A percentile compares a stretch with the other conserved stretches of the same genome.
Conservation (phyloP, 805 yeast species). For the Kluyveromyces siamensis region DNA sequence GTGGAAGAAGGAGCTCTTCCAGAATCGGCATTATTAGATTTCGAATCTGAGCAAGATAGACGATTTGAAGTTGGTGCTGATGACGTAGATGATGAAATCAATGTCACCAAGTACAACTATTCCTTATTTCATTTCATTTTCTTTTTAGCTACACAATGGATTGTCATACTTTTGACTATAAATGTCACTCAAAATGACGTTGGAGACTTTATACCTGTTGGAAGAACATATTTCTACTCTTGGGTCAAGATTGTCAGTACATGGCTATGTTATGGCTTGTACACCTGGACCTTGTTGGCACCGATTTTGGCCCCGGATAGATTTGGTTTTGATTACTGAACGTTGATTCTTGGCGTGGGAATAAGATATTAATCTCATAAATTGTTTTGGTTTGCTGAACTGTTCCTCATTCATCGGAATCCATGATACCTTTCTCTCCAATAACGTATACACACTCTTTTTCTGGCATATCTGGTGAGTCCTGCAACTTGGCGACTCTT, state of each 20-base stretch:
- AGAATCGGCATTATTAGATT: constrained; percentile 77
- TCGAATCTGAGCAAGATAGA: constrained; percentile 15
- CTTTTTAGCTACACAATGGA: constrained; percentile 93
- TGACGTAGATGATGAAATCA: constrained; percentile 46
- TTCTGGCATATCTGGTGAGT: constrained; percentile 78
- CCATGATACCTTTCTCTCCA: constrained; percentile 59
- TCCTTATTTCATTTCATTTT: constrained; percentile 84
- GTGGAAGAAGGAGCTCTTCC: constrained; percentile 96
- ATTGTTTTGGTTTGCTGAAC: not conserved
- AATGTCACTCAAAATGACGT: constrained; percentile 76
- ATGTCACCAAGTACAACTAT: constrained; percentile 74
- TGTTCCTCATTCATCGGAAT: constrained; percentile 26
- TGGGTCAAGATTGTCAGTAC: constrained; percentile 92
- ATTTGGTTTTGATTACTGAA: constrained; percentile 37
- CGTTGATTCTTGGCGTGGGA: not conserved
- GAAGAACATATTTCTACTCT: constrained; percentile 88
- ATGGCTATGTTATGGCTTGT: constrained; percentile 81
- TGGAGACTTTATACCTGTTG: constrained; percentile 93
- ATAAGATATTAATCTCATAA: no score
- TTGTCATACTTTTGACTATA: constrained; percentile 85
- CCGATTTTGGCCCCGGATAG: constrained; percentile 89
- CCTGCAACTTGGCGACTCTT: constrained; percentile 70
- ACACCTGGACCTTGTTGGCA: constrained; percentile 86
- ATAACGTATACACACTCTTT: constrained; percentile 68
- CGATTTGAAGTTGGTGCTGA: constrained; percentile 17